Base-by-base conservation (phyloP, 345 rosid species). In the Populus tremula region DNA sequence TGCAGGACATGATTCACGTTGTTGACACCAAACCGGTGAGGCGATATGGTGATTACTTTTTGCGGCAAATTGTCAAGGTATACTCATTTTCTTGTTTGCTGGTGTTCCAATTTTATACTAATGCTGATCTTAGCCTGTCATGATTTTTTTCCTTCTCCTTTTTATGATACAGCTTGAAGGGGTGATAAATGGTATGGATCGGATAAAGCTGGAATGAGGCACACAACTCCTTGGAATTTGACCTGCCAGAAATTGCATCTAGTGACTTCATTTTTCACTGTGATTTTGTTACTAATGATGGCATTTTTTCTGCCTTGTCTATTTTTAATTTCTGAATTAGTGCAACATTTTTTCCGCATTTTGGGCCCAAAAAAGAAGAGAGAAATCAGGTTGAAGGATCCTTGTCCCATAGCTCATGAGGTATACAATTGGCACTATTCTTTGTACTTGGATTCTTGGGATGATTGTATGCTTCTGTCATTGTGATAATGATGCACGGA, bases 11-110 rank as follows among this genome's bases (percentile, higher is more conserved):
- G 93, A 78, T 96, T 70, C 91, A 85, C 18, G 94, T 96, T 23
- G 90, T 86, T 29, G 98, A 93, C 54, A 88, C 92, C 70, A 96
- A 91, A 82, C 87, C 94, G 0, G 86, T 83, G 75, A 96, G 94
- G 85, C 87, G 72, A 38, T 90, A 89, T 71, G 95, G 98, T 2
- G 99, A 96, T 84, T 91, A 86, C 93, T 94, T 91, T 86, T 82
- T 96, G 89, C 86, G 99, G 83, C 98, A 93, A 83, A 89, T 94
- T 88, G 95, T 90, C 62, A 94, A 96, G 95, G 99, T 94, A 84
- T 69, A 70, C 10, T 39, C 31, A 1, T 70, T 6, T 53, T 56
- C 21, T 45, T 8, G 9, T 36, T 5, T 2, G 21, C 31, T 11
- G 21, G 2, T 14, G 29, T 41, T 17, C 53, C 25, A 5, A 5